Percentiles rank a stretch among this genome's conserved stretches.
Conservation (phyloP, 2,329 filamentous ascomycete genomes). For the Penicillium sp. region DNA sequence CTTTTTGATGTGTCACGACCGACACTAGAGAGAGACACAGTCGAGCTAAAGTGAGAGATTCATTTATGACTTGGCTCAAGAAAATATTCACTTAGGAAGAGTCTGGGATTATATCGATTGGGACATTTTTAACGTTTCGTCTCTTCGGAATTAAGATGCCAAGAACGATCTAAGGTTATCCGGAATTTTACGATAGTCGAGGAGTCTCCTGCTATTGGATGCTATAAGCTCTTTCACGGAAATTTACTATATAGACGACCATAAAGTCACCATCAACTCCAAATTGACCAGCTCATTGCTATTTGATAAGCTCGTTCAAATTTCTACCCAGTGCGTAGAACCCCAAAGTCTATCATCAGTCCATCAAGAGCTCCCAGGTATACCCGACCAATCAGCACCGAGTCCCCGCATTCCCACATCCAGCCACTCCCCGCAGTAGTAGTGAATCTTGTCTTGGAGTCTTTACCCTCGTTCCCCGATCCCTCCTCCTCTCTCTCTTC, state of each 20-base stretch:
- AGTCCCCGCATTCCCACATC: constrained; percentile 23
- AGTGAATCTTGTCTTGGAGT: not conserved
- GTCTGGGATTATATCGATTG: not conserved
- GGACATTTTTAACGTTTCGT: not conserved
- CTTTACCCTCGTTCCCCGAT: not conserved
- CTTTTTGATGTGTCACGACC: not conserved
- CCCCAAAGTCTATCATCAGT: not conserved
- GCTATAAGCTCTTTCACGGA: no score
- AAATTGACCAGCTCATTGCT: not conserved
- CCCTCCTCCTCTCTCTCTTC: not conserved
- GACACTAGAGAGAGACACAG: not conserved
- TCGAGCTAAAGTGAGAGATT: not conserved
- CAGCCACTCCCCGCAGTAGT: constrained; percentile 13
- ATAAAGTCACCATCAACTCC: no score
- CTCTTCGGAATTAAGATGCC: not conserved
- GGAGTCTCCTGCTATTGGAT: no score
- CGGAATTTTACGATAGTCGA: not conserved
- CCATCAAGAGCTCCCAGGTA: not conserved
- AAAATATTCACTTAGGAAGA: not conserved
- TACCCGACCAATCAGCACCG: constrained; percentile 9
- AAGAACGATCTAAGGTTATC: not conserved
- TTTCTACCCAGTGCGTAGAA: not conserved
- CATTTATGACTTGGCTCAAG: not conserved
- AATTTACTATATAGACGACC: not conserved
- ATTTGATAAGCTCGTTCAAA: not conserved